Evolutionary conservation across 2,329 filamentous ascomycete genomes (phyloP), one percentile per base, ranked within the genome.

Genomic region (Canariomyces notabilis): DNA sequence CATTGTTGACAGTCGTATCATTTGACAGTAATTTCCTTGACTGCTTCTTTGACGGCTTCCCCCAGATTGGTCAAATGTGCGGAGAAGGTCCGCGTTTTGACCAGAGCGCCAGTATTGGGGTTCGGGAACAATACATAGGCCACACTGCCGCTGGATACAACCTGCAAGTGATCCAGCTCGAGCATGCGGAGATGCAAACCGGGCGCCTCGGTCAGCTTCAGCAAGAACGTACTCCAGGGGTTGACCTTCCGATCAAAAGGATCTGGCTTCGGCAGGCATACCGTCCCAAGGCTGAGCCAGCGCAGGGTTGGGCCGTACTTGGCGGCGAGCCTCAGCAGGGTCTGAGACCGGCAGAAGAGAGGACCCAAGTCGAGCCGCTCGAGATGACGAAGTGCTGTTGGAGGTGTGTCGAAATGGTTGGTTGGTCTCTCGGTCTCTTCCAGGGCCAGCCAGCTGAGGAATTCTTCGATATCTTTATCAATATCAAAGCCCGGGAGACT

Each of bases 281-380:
- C 55, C 36, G 67, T 73, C 59, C 74, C 73, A 0, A 80, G 56
- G 46, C 67, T 68, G 6, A 80, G 59, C 6, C 56, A 55, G 7
- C 64, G 59, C 2, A 81, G 63, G 0, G 67, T 72, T 2, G 67
- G 53, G 2, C 68, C 65, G 15, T 74, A 73, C 49, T 71, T 76
- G 29, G 46, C 38, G 34, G 69, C 51, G 4, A 75, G 37, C 1
- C 44, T 49, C 4, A 73, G 42, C 0, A 77, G 50, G 1, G 57
- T 48, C 0, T 51, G 11, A 0, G 59, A 44, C 0, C 61, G n/a
- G n/a, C n/a, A n/a, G n/a, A n/a, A 46, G 5, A 72, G 46, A 0
- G 48, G 53, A 43, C 75, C 75, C 12, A 77, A 57, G 19, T 76
- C 72, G 2, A 78, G 56, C 20, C 62, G 60, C 46, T 65, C 57